Evolutionary conservation across 495 filamentous ascomycete species (phyloP).

Genomic region (Penicillium paradoxum): DNA sequence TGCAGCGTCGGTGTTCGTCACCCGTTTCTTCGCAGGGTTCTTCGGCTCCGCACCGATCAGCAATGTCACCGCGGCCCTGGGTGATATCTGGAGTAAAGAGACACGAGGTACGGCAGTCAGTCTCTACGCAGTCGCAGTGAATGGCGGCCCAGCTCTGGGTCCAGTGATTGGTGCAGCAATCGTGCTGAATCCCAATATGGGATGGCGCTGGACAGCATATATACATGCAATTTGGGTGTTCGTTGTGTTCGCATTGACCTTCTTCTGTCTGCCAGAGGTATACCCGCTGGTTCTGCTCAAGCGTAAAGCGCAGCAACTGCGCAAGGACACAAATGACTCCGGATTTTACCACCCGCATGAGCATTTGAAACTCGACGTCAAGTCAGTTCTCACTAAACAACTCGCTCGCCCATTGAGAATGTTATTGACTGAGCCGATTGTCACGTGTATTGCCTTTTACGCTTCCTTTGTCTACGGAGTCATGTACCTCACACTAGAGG

Average conservation of each 20-base stretch:
- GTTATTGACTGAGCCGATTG: conserved; percentile 40
- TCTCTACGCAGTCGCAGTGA: conserved; percentile 39
- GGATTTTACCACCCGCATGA: conserved; percentile 40
- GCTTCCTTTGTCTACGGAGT: conserved; percentile 34
- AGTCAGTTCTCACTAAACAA: conserved; percentile 29
- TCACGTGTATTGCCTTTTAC: conserved; percentile 34
- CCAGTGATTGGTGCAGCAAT: conserved; percentile 45
- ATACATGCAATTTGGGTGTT: conserved; percentile 31
- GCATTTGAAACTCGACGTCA: conserved; percentile 30
- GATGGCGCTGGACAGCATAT: conserved; percentile 44
- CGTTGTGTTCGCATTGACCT: conserved; percentile 18
- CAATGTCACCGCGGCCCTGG: conserved; percentile 43
- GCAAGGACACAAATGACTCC: conserved; percentile 28
- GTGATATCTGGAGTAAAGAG: conserved; percentile 41
- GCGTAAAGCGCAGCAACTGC: conserved; percentile 27
- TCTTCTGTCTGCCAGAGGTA: conserved; percentile 31
- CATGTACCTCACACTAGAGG: conserved; percentile 30
- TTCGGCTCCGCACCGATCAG: conserved; percentile 45
- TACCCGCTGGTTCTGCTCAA: conserved; percentile 30
- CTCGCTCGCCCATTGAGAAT: conserved; percentile 34
- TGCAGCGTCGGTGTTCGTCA: conserved; percentile 33
- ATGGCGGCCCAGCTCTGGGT: conserved; percentile 40
- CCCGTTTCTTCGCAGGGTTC: conserved; percentile 44
- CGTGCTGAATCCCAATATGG: conserved; percentile 31
- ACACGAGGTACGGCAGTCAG: conserved; percentile 36